A percentile compares a stretch with the other conserved stretches of the same genome.
Conservation (phyloP, 2,329 filamentous ascomycete genomes). For the Paraphaeosphaeria sporulosa region DNA sequence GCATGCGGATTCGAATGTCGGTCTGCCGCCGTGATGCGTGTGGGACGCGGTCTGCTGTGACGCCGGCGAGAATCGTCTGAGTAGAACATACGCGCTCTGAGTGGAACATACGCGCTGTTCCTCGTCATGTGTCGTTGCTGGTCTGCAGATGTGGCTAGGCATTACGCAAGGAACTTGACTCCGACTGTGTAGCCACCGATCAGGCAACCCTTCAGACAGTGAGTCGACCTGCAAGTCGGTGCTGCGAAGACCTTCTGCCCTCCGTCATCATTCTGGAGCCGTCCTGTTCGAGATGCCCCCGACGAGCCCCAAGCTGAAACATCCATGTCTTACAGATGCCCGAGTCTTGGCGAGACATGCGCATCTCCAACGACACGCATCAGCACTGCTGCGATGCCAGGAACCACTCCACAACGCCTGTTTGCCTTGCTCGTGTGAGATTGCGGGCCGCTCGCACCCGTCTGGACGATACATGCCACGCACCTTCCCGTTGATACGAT, state of each 20-base stretch:
- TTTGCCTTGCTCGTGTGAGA: background rate
- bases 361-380: conserved; percentile 11
- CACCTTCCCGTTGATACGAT: conserved; percentile 1
- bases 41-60: conserved; percentile 3
- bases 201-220: background rate
- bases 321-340: conserved; percentile 5
- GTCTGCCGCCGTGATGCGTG: background rate
- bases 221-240: background rate
- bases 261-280: background rate
- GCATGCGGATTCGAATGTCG: conserved; percentile 13
- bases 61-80: background rate
- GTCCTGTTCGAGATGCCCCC: background rate
- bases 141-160: background rate
- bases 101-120: background rate
- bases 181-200: background rate
- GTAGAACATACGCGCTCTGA: background rate
- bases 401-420: conserved; percentile 4
- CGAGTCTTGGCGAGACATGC: conserved; percentile 14
- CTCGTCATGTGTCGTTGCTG: background rate
- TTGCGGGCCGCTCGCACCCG: background rate
- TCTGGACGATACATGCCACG: conserved; percentile 10
- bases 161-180: background rate
- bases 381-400: conserved; percentile 12
- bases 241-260: background rate
- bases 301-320: background rate